Evolutionary conservation across 2,329 filamentous ascomycete species (phyloP).

Genomic region (Cadophora gregata): DNA sequence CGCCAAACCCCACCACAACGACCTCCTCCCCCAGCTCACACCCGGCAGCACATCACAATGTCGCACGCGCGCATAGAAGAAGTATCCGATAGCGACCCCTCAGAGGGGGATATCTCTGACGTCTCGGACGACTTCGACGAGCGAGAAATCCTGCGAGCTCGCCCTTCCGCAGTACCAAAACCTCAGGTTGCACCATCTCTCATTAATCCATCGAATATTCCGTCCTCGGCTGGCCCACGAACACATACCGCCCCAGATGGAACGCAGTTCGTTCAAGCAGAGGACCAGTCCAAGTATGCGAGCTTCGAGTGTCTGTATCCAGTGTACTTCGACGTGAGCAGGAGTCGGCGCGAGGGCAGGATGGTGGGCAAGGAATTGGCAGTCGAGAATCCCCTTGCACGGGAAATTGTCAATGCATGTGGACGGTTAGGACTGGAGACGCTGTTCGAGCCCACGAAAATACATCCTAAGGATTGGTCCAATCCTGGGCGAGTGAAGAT

Average conservation of each 20-base stretch:
- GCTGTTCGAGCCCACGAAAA: conserved; percentile 88
- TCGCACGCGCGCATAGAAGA: conserved; percentile 91
- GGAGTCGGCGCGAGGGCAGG: conserved; percentile 78
- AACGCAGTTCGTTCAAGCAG: conserved; percentile 47
- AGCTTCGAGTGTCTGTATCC: conserved; percentile 92
- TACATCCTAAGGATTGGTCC: conserved; percentile 95
- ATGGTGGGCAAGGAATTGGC: conserved; percentile 76
- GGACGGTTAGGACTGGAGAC: conserved; percentile 72
- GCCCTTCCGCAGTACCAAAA: conserved; percentile 21
- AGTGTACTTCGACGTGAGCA: conserved; percentile 86
- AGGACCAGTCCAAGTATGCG: conserved; percentile 66
- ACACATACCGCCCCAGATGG: conserved; percentile 39
- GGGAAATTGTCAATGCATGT: conserved; percentile 88
- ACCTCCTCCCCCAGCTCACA: conserved; percentile 14
- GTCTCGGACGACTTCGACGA: conserved; percentile 64
- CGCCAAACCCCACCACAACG: conserved; percentile 28
- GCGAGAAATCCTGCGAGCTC: conserved; percentile 42
- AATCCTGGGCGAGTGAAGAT: conserved; percentile 93
- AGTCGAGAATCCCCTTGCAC: conserved; percentile 83
- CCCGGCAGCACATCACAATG: conserved; percentile 57
- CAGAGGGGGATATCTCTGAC: conserved; percentile 80
- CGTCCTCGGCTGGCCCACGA: conserved; percentile 30
- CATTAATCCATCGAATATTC: conserved; percentile 46
- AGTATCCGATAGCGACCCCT: conserved; percentile 76
- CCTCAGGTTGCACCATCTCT: conserved; percentile 19